Evolutionary conservation across 768 basidiomycete genomes (phyloP).

Genomic region (Lactifluus volemus): DNA sequence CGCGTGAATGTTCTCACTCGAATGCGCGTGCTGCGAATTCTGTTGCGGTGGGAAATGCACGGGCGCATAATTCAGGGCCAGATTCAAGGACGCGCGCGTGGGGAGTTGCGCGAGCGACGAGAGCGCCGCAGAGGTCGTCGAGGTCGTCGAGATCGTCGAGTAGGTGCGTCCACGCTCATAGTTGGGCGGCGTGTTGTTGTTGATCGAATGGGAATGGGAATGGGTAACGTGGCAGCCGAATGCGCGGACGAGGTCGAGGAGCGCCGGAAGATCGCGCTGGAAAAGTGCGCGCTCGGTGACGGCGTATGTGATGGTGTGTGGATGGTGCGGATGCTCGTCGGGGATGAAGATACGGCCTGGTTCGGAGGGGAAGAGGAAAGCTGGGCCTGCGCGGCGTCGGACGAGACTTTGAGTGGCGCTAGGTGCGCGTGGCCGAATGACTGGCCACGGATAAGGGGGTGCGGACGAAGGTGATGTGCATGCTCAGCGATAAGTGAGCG

Average conservation of each 20-base stretch:
- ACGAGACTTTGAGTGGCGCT: conserved; percentile 52
- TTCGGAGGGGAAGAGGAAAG: conserved; percentile 30
- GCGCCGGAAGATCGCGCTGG: conserved; percentile 31
- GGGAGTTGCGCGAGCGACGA: conserved; percentile 34
- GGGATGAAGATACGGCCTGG: conserved; percentile 23
- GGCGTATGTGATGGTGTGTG: neutral
- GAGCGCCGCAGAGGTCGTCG: conserved; percentile 25
- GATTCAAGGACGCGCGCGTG: conserved; percentile 24
- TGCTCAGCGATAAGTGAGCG: conserved; percentile 42
- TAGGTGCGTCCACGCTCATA: conserved; percentile 1
- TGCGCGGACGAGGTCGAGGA: conserved; percentile 51
- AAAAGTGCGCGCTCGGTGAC: conserved; percentile 5
- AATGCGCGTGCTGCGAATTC: conserved; percentile 43
- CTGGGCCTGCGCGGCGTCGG: conserved; percentile 38
- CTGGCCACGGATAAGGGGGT: conserved; percentile 69
- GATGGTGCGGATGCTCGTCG: conserved; percentile 20
- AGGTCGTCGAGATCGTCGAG: conserved; percentile 25
- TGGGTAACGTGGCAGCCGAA: conserved; percentile 52
- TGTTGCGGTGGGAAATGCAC: conserved; percentile 51
- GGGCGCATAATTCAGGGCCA: conserved; percentile 29
- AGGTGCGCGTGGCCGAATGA: conserved; percentile 49
- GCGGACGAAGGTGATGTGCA: conserved; percentile 43
- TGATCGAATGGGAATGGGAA: conserved; percentile 21
- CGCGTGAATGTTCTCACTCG: conserved; percentile 53
- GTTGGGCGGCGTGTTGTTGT: neutral